These are phyloP conservation scores for Phycomyces nitens DNA, from an alignment of 192 early-diverging fungal species.

Conservation along the genomic window DNA sequence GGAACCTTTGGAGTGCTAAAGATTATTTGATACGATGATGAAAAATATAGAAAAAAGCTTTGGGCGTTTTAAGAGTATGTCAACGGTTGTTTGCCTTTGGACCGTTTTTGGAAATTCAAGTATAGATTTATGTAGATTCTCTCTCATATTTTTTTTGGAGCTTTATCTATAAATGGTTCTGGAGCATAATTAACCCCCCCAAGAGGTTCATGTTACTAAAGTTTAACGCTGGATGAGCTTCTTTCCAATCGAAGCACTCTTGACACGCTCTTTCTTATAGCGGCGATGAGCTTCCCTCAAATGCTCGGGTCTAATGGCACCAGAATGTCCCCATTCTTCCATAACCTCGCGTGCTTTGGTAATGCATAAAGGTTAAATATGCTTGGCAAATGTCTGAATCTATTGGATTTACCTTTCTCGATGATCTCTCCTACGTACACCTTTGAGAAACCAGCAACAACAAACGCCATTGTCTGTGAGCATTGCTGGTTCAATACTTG, in stretches of 20 bases:
- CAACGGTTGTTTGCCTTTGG: no score
- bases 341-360: constrained; percentile 68
- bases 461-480: constrained; percentile 69
- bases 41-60: no score
- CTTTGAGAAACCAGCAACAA: constrained; percentile 86
- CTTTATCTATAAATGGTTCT: not conserved
- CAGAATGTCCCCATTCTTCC: constrained; percentile 72
- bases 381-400: not conserved
- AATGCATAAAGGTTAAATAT: not conserved
- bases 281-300: constrained; percentile 80
- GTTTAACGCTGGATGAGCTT: constrained; percentile 8
- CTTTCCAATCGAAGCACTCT: constrained; percentile 13
- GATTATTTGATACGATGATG: not conserved
- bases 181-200: no score
- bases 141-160: not conserved
- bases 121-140: not conserved
- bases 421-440: constrained; percentile 90
- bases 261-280: constrained; percentile 55
- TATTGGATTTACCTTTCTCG: constrained; percentile 54
- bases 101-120: no score
- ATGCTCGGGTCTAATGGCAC: constrained; percentile 79
- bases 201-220: not conserved
- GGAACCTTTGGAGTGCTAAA: not conserved
- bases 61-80: no score
- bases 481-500: constrained; percentile 70